These are phyloP conservation scores for Boletus speciosus DNA, from an alignment of 768 basidiomycete species.

Conservation along the genomic window DNA sequence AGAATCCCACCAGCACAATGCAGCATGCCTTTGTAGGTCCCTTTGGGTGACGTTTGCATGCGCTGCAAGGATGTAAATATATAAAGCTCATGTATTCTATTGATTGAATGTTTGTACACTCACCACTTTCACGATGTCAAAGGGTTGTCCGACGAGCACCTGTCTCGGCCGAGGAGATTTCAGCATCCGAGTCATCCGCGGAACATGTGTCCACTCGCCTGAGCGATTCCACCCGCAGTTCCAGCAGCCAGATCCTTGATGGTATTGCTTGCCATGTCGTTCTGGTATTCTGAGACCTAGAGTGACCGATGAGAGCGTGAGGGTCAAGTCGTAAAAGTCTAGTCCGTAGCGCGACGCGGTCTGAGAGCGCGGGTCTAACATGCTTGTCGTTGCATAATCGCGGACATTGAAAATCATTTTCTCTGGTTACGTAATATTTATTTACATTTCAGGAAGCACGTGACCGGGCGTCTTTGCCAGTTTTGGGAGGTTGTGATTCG, in stretches of 20 bases:
- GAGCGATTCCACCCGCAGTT: conserved; percentile 86
- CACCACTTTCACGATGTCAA: conserved; percentile 97
- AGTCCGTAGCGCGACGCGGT: not conserved
- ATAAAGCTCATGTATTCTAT: conserved; percentile 1
- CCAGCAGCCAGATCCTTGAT: conserved; percentile 87
- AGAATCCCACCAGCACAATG: conserved; percentile 88
- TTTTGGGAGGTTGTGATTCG: conserved; percentile 9
- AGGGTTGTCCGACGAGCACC: conserved; percentile 91
- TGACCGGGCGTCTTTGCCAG: conserved; percentile 5
- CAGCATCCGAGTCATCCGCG: not conserved
- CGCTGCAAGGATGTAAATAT: conserved; percentile 46
- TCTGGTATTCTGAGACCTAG: conserved; percentile 8
- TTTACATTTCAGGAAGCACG: conserved; percentile 6
- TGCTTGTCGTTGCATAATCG: conserved; percentile 15
- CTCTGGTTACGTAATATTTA: conserved; percentile 1
- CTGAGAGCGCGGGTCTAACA: not conserved
- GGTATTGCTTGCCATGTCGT: conserved; percentile 46
- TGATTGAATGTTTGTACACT: conserved; percentile 30
- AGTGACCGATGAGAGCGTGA: not conserved
- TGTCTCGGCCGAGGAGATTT: conserved; percentile 28
- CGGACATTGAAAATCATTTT: conserved; percentile 14
- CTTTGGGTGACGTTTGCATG: conserved; percentile 91
- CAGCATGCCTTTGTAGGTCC: conserved; percentile 85
- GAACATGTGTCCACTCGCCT: conserved; percentile 43
- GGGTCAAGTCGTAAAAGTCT: not conserved